Base-by-base conservation (phyloP, 2,329 filamentous ascomycete species). In the Stachybotrys chlorohalonatus region DNA sequence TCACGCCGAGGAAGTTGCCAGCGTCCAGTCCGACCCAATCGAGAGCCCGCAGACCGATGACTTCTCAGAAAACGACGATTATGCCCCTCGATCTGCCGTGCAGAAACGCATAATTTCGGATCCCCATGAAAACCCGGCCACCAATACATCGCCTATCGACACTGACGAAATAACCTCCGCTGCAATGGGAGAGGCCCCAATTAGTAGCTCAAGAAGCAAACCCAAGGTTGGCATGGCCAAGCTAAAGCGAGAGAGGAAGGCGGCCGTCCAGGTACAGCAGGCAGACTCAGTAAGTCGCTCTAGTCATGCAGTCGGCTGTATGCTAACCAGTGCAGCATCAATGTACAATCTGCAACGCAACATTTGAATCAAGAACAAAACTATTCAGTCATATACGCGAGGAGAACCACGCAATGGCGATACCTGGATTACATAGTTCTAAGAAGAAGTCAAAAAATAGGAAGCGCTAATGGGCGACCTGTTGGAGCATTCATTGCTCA, bases 311-410 rank as follows among this genome's bases (percentile, higher is more conserved):
- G 30, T 16, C 31, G 30, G 31, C n/a, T 36, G 46, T 17, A 50
- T 32, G 17, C 49, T 31, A 52, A 39, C 52, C 52, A 75, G 24
- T 4, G 24, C 24, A 24, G 69, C 68, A 77, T 53, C 69, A 60
- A 54, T 81, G 79, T 60, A 64, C 68, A 31, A 67, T 73, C 15
- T 83, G 80, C 60, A 65, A 70, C 3, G 69, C 71, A 55, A 58
- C 56, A 1, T 83, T 81, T 54, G 59, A 81, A 0, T 90, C 86
- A 1, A 86, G 84, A 60, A 87, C 82, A 6, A 84, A 83, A 60
- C 70, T 95, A 16, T 93, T 93, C 66, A 75, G 80, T 53, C 90
- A 95, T 68, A 77, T 94, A 55, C 81, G 83, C 58, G 79, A 84
- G 9, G 70, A 81, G 16, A 73, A 73, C 9, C 89, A 94, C 71